Base-by-base conservation (phyloP, 2,329 filamentous ascomycete genomes). In the Elsinoe fawcettii region DNA sequence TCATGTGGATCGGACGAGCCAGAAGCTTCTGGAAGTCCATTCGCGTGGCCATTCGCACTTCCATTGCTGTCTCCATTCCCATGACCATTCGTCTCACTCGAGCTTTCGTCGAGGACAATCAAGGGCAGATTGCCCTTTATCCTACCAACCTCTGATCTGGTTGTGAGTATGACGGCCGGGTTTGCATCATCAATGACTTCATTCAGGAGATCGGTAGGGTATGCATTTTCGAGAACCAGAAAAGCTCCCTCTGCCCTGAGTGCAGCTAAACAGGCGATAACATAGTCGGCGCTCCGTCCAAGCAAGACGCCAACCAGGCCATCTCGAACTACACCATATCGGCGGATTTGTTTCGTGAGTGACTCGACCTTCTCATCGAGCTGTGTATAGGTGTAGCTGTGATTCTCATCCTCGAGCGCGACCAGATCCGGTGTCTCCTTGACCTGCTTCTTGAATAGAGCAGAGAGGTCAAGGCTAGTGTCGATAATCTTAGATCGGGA, bases 241-340 rank as follows among this genome's bases (percentile, higher is more conserved):
- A 90, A 92, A 1, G 88, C 88, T 56, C 88, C 88, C 54, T 87
- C 88, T 1, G 88, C 87, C 59, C 86, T 82, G 37, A 91, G 79
- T n/a, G 86, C 83, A 23, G 88, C 88, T 55, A 92, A 75, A 66
- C 85, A 90, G 14, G 87, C 84, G 69, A 91, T 84, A 60, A 92
- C 85, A 71, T 91, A 90, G 71, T 90, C 80, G 51, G 86, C 86
- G 68, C 86, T 88, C 56, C 87, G 83, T 57, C 83, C 84, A 66
- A 91, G 79, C 55, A 91, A 77, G 41, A 92, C 83, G 55, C 88
- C 88, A 30, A 91, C 87, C 16, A 90, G 78, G 63, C 78, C 79
- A 70, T 92, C 87, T 59, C 87, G 84, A 58, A 82, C 80, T 56
- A 91, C 87, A 43, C 86, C 85, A 72, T 85, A 78, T 56, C 74